Percentiles rank a stretch among this genome's conserved stretches.
These are phyloP conservation scores for Malus asiatica DNA, from an alignment of 306 rosid species.

Conservation along the genomic window DNA sequence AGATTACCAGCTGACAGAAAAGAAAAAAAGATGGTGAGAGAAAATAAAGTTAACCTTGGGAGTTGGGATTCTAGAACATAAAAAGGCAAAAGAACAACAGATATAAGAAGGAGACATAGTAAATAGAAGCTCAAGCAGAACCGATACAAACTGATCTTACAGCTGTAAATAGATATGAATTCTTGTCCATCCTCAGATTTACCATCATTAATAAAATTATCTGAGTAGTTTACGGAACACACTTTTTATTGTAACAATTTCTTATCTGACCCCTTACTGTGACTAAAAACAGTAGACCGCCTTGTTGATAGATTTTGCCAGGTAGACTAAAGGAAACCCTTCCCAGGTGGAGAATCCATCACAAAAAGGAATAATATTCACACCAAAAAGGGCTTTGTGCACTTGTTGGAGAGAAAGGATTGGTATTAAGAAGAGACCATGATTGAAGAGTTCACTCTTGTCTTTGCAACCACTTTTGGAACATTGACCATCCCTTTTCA, in stretches of 20 bases:
- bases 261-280: background rate
- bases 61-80: background rate
- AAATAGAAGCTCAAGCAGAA: background rate
- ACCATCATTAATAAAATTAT: background rate
- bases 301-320: background rate
- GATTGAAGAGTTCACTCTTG: background rate
- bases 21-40: background rate
- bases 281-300: background rate
- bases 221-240: background rate
- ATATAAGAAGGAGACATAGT: too few species aligned
- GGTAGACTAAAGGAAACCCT: background rate
- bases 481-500: background rate
- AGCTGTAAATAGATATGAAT: background rate
- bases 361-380: background rate
- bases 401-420: background rate
- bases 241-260: background rate
- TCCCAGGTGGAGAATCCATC: background rate
- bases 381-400: background rate
- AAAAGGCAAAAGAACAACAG: background rate
- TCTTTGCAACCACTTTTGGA: background rate
- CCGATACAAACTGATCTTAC: background rate
- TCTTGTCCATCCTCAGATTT: background rate
- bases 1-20: too few species aligned
- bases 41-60: background rate
- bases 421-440: background rate